Evolutionary conservation across 2,329 filamentous ascomycete species (phyloP).

Genomic region (Rhinocladiella mackenziei): DNA sequence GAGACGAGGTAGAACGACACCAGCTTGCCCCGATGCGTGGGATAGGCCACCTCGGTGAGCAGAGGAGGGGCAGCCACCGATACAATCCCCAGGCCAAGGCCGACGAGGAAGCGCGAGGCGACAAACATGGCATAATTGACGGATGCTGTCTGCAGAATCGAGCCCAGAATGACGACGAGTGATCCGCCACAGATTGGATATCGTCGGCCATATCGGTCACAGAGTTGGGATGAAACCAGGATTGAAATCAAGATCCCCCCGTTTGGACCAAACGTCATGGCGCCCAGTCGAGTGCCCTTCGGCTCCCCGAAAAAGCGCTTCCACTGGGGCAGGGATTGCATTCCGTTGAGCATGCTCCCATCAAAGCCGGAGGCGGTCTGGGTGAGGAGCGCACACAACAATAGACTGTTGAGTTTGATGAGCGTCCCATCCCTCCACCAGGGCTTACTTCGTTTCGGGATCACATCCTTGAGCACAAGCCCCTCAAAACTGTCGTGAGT

Average conservation of each 20-base stretch:
- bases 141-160: constrained; percentile 56
- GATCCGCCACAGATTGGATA: constrained; percentile 31
- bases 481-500: too few species aligned
- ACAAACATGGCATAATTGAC: constrained; percentile 54
- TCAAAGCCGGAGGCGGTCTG: background rate
- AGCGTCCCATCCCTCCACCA: too few species aligned
- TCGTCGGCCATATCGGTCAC: constrained; percentile 30
- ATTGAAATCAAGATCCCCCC: constrained; percentile 28
- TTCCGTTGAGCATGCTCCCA: constrained; percentile 38
- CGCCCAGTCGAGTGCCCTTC: background rate
- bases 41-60: constrained; percentile 5
- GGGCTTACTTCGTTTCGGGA: too few species aligned
- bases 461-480: too few species aligned
- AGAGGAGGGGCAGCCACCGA: constrained; percentile 44
- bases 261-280: constrained; percentile 32
- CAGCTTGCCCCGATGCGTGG: background rate
- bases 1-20: constrained; percentile 8
- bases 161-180: constrained; percentile 56
- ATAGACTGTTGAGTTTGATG: too few species aligned
- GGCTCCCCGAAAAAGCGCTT: constrained; percentile 30
- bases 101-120: constrained; percentile 55
- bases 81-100: constrained; percentile 56
- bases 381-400: too few species aligned
- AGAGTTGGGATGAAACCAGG: constrained; percentile 22
- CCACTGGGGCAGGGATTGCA: constrained; percentile 37